These are phyloP conservation scores for Torulaspora quercuum DNA, from an alignment of 805 yeast genomes.

Conservation along the genomic window DNA sequence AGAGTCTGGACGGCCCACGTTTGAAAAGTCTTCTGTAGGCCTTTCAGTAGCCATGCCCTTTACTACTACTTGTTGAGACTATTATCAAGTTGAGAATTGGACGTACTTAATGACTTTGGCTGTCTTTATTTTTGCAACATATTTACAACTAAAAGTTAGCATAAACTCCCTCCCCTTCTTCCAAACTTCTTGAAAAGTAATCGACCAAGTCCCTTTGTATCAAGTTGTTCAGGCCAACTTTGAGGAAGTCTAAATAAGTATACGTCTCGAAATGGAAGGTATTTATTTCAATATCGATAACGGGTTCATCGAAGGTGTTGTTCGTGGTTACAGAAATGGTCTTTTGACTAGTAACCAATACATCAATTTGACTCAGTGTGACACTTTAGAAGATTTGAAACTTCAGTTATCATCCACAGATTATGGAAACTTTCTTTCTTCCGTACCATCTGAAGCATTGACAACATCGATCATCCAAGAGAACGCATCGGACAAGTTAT, in stretches of 20 bases:
- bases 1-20: no score
- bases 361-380: slow-evolving; percentile 92
- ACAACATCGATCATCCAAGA: slow-evolving; percentile 86
- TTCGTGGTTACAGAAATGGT: slow-evolving; percentile 90
- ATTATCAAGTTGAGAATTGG: neutral
- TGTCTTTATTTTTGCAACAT: slow-evolving; percentile 4
- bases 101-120: neutral
- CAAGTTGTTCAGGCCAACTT: neutral
- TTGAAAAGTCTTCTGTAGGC: no score
- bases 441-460: slow-evolving; percentile 70
- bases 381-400: slow-evolving; percentile 87
- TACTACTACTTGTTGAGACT: no score
- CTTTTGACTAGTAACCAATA: slow-evolving; percentile 75
- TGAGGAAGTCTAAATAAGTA: slow-evolving; percentile 1
- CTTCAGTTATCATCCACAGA: slow-evolving; percentile 94
- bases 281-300: slow-evolving; percentile 82
- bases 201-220: no score
- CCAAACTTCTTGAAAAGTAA: slow-evolving; percentile 1
- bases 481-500: slow-evolving; percentile 66
- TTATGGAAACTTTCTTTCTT: slow-evolving; percentile 84
- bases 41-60: no score
- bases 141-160: slow-evolving; percentile 3
- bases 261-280: slow-evolving; percentile 76
- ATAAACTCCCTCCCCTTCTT: slow-evolving; percentile 5
- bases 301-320: slow-evolving; percentile 92